Base-by-base conservation (phyloP, 352 stramenopile genomes). In the Phytophthora pseudosyringae region DNA sequence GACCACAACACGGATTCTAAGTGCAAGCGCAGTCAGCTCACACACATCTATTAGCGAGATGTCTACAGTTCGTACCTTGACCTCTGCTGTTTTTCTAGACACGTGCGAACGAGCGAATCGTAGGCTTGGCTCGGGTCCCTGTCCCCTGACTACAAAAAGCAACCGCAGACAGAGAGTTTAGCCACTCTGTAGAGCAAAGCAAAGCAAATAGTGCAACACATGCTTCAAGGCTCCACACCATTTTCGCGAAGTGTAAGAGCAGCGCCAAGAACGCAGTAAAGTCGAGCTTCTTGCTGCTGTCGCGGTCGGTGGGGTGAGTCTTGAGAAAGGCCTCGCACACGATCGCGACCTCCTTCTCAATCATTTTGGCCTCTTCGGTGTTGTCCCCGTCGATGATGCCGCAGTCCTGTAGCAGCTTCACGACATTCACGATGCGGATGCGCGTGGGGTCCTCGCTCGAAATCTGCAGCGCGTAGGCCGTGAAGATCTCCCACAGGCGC, bases 351-450 rank as follows among this genome's bases (percentile, higher is more conserved):
- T 90, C 83, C 48, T 83, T 90, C 43, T 91, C 78, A 52, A 90
- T 71, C 61, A 89, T 78, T 57, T 83, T 88, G 31, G 81, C 76
- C 38, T 86, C 74, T 18, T 81, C 78, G 1, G 70, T 84, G 41
- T 75, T 66, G 21, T 76, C 64, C 15, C 67, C 52, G 33, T 91
- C 81, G 60, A 91, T 89, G 44, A 91, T 76, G 3, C 75, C 78
- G 56, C 86, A 93, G 55, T 93, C 83, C 46, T 94, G 86, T 44
- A 94, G 76, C 16, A 94, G 71, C 49, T 86, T 88, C 44, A 91
- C 78, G 21, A 93, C 77, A 40, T 79, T 91, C 50, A 66, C 67
- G 16, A 88, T 69, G 54, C 83, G 80, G 60, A 94, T 89, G 29
- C 77, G 71, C 18, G 83, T 91, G 18, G 86, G 86, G 63, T 94